Percentiles rank a stretch among this genome's conserved stretches.
Conservation (phyloP, 148 eudicot species). For the Rhododendron ferrugineum region DNA sequence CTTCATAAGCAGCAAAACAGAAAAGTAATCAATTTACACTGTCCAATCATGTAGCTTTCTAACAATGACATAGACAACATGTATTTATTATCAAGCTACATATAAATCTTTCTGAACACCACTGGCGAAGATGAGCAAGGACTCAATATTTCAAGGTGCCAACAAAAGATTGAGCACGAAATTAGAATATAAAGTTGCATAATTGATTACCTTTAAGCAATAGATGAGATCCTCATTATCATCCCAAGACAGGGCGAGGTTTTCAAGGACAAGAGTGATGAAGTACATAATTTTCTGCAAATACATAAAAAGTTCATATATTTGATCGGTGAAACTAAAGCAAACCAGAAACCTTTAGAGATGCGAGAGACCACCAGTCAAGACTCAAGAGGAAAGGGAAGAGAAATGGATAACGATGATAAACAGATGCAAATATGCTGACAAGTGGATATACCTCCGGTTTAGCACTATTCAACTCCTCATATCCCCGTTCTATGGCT, state of each 20-base stretch:
- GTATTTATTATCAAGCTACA: neutral
- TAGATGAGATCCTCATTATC: conserved; percentile 88
- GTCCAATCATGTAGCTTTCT: neutral
- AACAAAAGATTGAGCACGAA: neutral
- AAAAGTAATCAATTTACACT: neutral
- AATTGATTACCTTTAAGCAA: conserved; percentile 71
- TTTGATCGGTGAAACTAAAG: neutral
- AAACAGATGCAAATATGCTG: conserved; percentile 1
- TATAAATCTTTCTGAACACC: neutral
- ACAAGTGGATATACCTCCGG: conserved; percentile 66
- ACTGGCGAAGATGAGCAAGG: neutral
- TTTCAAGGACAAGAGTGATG: conserved; percentile 86
- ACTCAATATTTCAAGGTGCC: neutral
- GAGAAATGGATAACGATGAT: neutral
- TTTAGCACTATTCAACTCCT: conserved; percentile 72
- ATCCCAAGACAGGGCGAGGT: conserved; percentile 79
- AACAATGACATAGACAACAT: neutral
- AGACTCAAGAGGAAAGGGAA: neutral
- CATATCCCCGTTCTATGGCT: conserved; percentile 88
- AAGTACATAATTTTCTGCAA: conserved; percentile 88
- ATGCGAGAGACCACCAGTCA: neutral
- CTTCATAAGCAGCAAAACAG: conserved; percentile 30
- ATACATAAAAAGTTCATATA: neutral
- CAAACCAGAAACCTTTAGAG: neutral
- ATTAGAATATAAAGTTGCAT: neutral